Evolutionary conservation across 2,329 filamentous ascomycete genomes (phyloP), one percentile per base, ranked within the genome.

Genomic region (Tetracladium maxilliforme): DNA sequence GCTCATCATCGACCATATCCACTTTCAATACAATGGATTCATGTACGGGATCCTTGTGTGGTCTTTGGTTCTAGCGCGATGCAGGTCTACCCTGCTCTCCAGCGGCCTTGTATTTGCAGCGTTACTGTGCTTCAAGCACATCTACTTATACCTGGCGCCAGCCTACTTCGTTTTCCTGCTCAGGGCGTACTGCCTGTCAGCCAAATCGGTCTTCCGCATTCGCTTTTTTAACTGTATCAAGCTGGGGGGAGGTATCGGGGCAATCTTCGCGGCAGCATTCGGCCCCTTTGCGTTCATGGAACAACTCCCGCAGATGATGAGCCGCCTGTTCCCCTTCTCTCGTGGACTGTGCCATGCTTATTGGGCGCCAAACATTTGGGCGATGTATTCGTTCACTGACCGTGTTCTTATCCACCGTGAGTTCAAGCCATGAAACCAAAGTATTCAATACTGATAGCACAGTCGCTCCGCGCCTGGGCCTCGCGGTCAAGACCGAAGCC

Each of bases 1-100:
- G 18, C 62, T 98, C 31, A 92, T 98, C 46, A 95, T 98, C 48
- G 90, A 98, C 45, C 90, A 98, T 48, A 87, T 94, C 35, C 86
- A 94, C 50, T 98, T 98, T 50, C 90, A 98, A 58, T 98, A 98
- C 58, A 98, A 98, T 56, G 87, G 90, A 20, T 84, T 86, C 53
- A 71, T 98, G 53, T 98, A 95, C 47, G 90, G 90, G 19, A 58
- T 95, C 21, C 60, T 98, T 25, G 68, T 95, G 19, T 61, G 87
- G 27, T 95, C 90, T 3, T 64, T 98, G 23, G 78, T 92, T 3
- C 56, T 92, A 30, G 83, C 84, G 6, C 73, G 82, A 25, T 70
- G 75, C 39, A 70, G 68, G 42, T 76, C 76, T 4, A 79, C 79
- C 0, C 58, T 90, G 17, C 63, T 95, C 9, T 58, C 61, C 22